These are phyloP conservation scores for Anacardium occidentale DNA, from an alignment of 345 rosid species.

Conservation along the genomic window DNA sequence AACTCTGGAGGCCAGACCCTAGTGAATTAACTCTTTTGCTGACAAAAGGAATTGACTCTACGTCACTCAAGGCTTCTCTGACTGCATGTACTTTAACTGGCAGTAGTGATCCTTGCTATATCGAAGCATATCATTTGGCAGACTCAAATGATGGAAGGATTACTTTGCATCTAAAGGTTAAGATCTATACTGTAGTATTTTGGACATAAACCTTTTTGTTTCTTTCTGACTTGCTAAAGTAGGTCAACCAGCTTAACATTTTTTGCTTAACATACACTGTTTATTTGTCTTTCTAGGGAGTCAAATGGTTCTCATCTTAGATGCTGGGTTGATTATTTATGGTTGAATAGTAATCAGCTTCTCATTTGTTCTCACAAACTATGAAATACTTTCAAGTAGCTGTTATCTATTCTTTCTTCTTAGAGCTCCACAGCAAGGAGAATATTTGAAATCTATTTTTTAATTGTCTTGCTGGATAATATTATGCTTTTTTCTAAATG, in stretches of 20 bases:
- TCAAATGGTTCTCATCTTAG: background rate
- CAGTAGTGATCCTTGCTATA: constrained; percentile 95
- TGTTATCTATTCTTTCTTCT: background rate
- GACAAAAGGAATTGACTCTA: constrained; percentile 72
- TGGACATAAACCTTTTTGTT: background rate
- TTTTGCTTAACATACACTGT: background rate
- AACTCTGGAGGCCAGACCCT: constrained; percentile 98
- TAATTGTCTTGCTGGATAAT: background rate
- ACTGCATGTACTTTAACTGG: constrained; percentile 80
- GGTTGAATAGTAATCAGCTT: background rate
- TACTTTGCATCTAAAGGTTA: constrained; percentile 87
- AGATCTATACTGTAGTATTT: constrained; percentile 3
- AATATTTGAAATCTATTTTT: background rate
- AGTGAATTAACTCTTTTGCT: constrained; percentile 79
- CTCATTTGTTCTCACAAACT: background rate
- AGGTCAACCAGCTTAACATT: background rate
- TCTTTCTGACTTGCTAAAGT: background rate
- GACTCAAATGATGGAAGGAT: constrained; percentile 95
- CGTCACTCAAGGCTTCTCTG: constrained; percentile 76
- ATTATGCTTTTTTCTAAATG: background rate
- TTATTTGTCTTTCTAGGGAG: background rate
- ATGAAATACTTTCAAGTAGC: background rate
- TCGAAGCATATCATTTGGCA: constrained; percentile 95
- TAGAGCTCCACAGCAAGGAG: background rate
- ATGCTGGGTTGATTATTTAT: background rate